Percentiles rank a stretch among this genome's conserved stretches.
phyloP scores from a whole-genome alignment of 2,329 filamentous ascomycete species.

The Talaromyces sp. region DNA sequence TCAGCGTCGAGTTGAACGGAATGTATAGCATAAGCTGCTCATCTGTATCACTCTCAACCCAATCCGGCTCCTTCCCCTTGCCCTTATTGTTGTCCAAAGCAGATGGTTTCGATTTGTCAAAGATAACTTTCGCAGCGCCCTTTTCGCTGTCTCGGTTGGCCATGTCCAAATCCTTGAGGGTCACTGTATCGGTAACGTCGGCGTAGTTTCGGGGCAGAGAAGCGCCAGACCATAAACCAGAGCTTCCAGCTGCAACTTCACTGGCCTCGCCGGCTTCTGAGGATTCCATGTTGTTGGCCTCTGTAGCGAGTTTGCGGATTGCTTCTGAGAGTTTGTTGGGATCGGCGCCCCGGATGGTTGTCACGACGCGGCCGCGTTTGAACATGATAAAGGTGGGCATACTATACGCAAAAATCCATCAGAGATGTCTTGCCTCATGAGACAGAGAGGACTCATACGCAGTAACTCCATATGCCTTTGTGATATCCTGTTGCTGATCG shows the following conservation, averaged over 20 bases:
- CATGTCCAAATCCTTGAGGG: slow-evolving; percentile 75
- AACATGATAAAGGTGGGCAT: slow-evolving; percentile 94
- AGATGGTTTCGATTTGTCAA: slow-evolving; percentile 65
- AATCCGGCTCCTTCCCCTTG: slow-evolving; percentile 62
- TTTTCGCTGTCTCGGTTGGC: slow-evolving; percentile 79
- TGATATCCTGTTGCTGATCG: slow-evolving; percentile 70
- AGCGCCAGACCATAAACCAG: slow-evolving; percentile 64
- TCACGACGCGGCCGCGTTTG: slow-evolving; percentile 63
- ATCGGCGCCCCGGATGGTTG: slow-evolving; percentile 72
- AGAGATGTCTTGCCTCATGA: neutral
- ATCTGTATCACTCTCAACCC: slow-evolving; percentile 94
- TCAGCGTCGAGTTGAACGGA: slow-evolving; percentile 81
- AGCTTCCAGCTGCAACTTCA: slow-evolving; percentile 30
- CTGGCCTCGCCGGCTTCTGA: slow-evolving; percentile 42
- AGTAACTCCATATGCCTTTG: slow-evolving; percentile 67
- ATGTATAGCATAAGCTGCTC: slow-evolving; percentile 93
- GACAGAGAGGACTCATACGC: slow-evolving; percentile 45
- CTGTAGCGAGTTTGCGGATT: slow-evolving; percentile 66
- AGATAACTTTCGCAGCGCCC: slow-evolving; percentile 68
- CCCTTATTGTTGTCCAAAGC: slow-evolving; percentile 44
- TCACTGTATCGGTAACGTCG: slow-evolving; percentile 79
- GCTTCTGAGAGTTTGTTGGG: slow-evolving; percentile 64
- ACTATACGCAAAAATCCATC: slow-evolving; percentile 31
- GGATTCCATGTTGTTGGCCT: slow-evolving; percentile 52
- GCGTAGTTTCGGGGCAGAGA: slow-evolving; percentile 72